Base-by-base conservation (phyloP, 345 rosid species). In the Excoecaria cochinchinensis region DNA sequence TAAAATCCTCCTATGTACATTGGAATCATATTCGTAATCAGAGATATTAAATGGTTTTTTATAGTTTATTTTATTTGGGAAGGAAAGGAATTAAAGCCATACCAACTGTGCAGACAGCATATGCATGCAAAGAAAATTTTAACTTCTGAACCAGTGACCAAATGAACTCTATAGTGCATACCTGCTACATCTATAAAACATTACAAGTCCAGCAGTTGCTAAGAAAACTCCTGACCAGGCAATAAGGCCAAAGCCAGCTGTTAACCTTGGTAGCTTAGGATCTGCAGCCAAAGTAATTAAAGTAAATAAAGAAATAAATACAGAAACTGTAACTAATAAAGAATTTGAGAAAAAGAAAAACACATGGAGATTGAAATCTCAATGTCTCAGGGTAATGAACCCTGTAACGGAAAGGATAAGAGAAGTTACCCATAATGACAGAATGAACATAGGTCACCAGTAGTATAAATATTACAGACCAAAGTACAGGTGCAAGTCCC, bases 141-240 rank as follows among this genome's bases (percentile, higher is more conserved):
- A 75, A 67, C 53, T 56, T 52, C 25, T 47, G 44, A 21, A 55
- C 67, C 6, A 67, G 46, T 44, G 22, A 31, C 25, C 12, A 71
- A 11, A 61, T 44, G 25, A 46, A 50, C 19, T 12, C 69, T 14
- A 6, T 16, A 56, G 19, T 72, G 58, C 62, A 77, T 89, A 95
- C 99, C 97, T 91, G 91, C 98, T 89, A 81, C 99, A 95, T 77
- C 94, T 86, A 82, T 93, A 91, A 81, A 95, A 83, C 91, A 90
- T 73, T 72, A 93, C 85, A 68, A 95, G 84, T 70, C 98, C 98
- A 55, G 84, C 82, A 62, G 86, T 85, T 67, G 98, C 93, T 58
- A 91, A 88, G 77, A 93, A 77, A 77, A 90, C 80, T 39, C 98
- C 98, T 66, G 79, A 78, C 97, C 98, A 95, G 56, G 99, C 99